Conservation (phyloP, 257 asterid species). For the Solanum lycopersicoides region DNA sequence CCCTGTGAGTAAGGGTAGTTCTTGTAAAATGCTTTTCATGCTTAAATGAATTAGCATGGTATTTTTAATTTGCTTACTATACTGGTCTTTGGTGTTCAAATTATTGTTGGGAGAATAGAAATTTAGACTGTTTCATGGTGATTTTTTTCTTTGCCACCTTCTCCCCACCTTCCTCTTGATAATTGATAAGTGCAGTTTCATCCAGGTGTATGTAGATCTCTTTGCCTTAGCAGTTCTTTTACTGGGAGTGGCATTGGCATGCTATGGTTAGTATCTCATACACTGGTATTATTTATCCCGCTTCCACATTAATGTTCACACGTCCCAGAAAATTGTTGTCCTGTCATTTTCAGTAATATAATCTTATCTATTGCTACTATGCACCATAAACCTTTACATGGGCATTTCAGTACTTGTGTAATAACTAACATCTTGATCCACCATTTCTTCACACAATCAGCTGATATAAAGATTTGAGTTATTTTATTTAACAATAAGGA, state of each 20-base stretch:
- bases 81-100: background rate
- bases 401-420: background rate
- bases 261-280: constrained; percentile 59
- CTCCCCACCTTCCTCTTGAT: background rate
- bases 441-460: background rate
- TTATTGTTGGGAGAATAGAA: background rate
- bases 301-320: background rate
- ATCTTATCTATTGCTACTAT: background rate
- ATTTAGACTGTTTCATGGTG: background rate
- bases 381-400: background rate
- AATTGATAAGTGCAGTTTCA: constrained; percentile 5
- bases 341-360: background rate
- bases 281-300: background rate
- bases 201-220: constrained; percentile 84
- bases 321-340: background rate
- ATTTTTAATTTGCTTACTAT: background rate
- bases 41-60: background rate
- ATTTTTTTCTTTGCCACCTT: background rate
- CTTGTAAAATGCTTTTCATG: background rate
- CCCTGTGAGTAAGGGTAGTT: background rate
- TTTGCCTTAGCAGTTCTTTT: constrained; percentile 50
- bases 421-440: background rate
- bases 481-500: background rate
- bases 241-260: constrained; percentile 91
- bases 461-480: background rate